A percentile compares a stretch with the other conserved stretches of the same genome.
These are phyloP conservation scores for Fomitiporia mediterranea DNA, from an alignment of 1,284 basidiomycete genomes.

Conservation along the genomic window DNA sequence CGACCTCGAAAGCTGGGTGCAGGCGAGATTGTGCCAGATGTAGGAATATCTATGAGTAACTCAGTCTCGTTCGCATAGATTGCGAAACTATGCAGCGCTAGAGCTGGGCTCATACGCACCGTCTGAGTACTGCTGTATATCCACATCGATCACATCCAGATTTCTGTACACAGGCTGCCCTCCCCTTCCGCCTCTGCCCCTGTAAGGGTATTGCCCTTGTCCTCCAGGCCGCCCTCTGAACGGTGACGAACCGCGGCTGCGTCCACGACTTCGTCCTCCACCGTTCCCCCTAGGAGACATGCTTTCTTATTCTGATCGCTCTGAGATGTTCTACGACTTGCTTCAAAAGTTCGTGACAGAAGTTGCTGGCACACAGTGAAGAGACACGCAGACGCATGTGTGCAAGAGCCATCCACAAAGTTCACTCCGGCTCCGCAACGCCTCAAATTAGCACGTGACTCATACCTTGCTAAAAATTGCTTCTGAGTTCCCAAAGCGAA, in stretches of 20 bases:
- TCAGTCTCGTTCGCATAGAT: neutral
- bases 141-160: slow-evolving; percentile 29
- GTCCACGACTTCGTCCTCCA: slow-evolving; percentile 24
- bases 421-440: neutral
- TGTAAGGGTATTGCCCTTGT: neutral
- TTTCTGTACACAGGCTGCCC: slow-evolving; percentile 14
- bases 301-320: neutral
- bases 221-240: slow-evolving; percentile 8
- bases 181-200: slow-evolving; percentile 26
- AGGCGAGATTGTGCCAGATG: slow-evolving; percentile 18
- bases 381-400: neutral
- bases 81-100: neutral
- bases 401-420: neutral
- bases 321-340: neutral
- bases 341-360: neutral
- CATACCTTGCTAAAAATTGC: slow-evolving; percentile 3
- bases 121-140: slow-evolving; percentile 29
- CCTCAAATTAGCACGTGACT: slow-evolving; percentile 1
- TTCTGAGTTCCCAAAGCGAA: too few relatives aligned
- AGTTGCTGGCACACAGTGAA: neutral
- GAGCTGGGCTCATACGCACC: slow-evolving; percentile 23
- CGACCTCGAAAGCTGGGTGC: slow-evolving; percentile 19
- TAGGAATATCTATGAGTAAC: neutral
- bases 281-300: slow-evolving; percentile 5
- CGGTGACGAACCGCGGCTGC: slow-evolving; percentile 22